Base-by-base conservation (phyloP, 345 rosid genomes). In the Excoecaria agallocha region DNA sequence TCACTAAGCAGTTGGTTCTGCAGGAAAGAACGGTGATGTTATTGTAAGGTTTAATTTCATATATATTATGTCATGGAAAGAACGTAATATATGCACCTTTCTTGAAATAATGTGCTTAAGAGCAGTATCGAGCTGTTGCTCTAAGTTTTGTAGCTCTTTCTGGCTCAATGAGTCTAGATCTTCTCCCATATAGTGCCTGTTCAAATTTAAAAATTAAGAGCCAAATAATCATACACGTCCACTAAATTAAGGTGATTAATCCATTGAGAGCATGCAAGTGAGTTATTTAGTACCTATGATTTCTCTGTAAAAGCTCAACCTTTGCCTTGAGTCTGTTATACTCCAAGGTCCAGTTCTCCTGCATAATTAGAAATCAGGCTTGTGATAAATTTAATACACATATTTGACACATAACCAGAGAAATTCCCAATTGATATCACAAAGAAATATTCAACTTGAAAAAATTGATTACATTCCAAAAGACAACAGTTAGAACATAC, bases 1-100 rank as follows among this genome's bases (percentile, higher is more conserved):
- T 91, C 95, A 68, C 77, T 64, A 93, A 94, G 86, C 78, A 94
- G 90, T 58, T 92, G 97, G 79, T 94, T 92, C 97, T 94, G 89
- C 79, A 77, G 66, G n/a, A 50, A 25, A 46, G 9, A 43, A 8
- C 8, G 10, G 10, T 30, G 30, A 43, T 10, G 8, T 43, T 43
- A 4, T 43, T 43, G 10, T 43, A 8, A 43, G 10, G 1, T 43
- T 43, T 10, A 43, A 43, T 8, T 43, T 43, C 7, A 43, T 10
- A 6, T 6, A 43, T 43, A 43, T 43, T 30, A 43, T 43, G 10
- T 43, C 48, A 43, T 6, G 7, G 48, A 6, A 43, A 43, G 61
- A 57, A 13, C 8, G 0, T 1, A 11, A 4, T 15, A 22, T 22
- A 30, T 65, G 54, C 83, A 92, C 98, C 79, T 88, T 94, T 86